These are phyloP conservation scores for Didymellaceae sp. DNA, from an alignment of 2,329 filamentous ascomycete species.

Conservation along the genomic window DNA sequence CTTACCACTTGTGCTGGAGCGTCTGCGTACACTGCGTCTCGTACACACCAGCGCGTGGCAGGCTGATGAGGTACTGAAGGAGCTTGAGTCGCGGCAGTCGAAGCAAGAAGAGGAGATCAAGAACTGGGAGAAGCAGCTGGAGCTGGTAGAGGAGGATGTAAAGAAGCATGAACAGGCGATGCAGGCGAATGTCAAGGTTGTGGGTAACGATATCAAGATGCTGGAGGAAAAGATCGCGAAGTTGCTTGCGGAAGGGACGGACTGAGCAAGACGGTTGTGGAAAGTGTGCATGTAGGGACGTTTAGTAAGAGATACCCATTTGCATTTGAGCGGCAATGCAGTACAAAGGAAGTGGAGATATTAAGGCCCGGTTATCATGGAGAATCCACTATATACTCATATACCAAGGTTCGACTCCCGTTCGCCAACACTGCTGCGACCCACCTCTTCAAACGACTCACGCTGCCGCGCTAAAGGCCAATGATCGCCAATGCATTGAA, in stretches of 20 bases:
- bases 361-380: no score
- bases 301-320: conserved; percentile 15
- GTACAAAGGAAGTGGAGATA: no score
- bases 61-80: conserved; percentile 77
- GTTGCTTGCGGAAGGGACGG: conserved; percentile 21
- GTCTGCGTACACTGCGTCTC: conserved; percentile 79
- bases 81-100: conserved; percentile 77
- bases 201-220: conserved; percentile 87
- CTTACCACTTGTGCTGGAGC: conserved; percentile 82
- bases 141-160: conserved; percentile 78
- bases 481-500: no score
- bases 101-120: conserved; percentile 85
- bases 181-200: conserved; percentile 79
- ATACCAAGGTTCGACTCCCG: no score
- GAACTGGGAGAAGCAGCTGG: conserved; percentile 82
- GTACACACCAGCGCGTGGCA: conserved; percentile 88
- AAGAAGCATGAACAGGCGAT: conserved; percentile 72
- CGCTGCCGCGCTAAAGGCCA: no score
- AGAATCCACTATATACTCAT: no score
- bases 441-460: no score
- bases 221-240: conserved; percentile 76
- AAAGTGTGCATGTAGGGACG: neutral
- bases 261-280: neutral
- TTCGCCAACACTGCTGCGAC: no score
- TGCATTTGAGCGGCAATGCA: conserved; percentile 7